These are phyloP conservation scores for Alternaria hordeiaustralica DNA, from an alignment of 2,329 filamentous ascomycete genomes.

Conservation along the genomic window DNA sequence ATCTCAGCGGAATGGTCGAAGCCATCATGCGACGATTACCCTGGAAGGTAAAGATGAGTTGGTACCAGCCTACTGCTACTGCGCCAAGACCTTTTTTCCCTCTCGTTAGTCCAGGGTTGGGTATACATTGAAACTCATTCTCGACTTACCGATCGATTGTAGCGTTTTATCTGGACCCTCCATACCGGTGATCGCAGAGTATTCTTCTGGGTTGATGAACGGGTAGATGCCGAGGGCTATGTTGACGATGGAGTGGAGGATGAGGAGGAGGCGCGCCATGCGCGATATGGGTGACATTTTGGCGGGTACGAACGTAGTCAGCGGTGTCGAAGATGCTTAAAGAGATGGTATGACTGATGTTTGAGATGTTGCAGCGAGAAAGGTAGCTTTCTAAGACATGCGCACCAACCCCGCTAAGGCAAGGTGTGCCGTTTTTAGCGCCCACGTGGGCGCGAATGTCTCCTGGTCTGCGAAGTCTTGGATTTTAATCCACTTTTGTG, in stretches of 20 bases:
- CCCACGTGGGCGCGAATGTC: neutral
- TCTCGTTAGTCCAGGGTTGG: neutral
- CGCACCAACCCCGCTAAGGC: neutral
- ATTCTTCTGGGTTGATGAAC: constrained; percentile 3
- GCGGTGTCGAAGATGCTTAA: neutral
- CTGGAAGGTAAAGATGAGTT: constrained; percentile 17
- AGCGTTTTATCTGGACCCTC: neutral
- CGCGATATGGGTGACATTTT: constrained; percentile 12
- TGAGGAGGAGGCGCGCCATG: constrained; percentile 12
- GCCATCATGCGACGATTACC: constrained; percentile 10
- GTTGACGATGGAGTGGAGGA: constrained; percentile 17
- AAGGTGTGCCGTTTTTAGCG: neutral
- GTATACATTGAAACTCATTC: neutral
- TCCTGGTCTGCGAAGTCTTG: neutral
- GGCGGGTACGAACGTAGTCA: neutral
- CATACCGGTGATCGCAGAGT: neutral
- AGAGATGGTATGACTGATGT: neutral
- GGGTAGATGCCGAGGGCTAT: constrained; percentile 17
- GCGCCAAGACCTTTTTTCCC: constrained; percentile 13
- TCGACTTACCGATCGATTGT: constrained; percentile 7
- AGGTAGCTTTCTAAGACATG: neutral
- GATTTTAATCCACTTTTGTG: no score
- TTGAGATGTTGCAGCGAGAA: neutral
- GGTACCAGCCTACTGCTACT: constrained; percentile 20
- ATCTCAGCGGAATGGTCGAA: constrained; percentile 10